Base-by-base conservation (phyloP, 2,329 filamentous ascomycete genomes). In the Trichoderma sp. region DNA sequence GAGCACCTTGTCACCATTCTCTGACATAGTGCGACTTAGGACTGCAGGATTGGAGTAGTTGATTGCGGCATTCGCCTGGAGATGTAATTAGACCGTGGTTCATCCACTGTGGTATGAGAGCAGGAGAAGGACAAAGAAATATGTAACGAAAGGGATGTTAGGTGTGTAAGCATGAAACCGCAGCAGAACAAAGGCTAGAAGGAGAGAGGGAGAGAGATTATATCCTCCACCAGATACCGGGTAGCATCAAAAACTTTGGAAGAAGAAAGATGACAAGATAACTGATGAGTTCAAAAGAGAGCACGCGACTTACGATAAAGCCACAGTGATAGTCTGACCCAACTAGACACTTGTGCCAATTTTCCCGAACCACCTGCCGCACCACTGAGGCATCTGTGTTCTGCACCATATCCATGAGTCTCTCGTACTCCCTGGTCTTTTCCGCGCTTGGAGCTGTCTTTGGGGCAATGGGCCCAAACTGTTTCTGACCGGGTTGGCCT, bases 271-370 rank as follows among this genome's bases (percentile, higher is more conserved):
- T n/a, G 45, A 11, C 18, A 21, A 11, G 18, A 50, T 18, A 50
- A 21, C 8, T 50, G 18, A 11, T 9, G 45, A 21, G 45, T 21
- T 50, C 18, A 50, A 21, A 50, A 50, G 45, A 21, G 9, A 35
- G 24, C 62, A 56, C 59, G 24, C n/a, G 72, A 86, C 88, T 84
- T 80, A 90, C 88, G 71, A 90, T 75, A 76, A 90, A 90, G 2
- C 86, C 84, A 59, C 86, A 83, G 76, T 90, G 88, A 75, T 88
- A 90, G 12, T 88, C 86, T 4, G 87, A 88, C 11, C 88, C 88
- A 4, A 86, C 73, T 3, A 90, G 77, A 21, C 85, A 86, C 77
- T 86, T 89, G 59, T 88, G 82, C 86, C 88, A 89, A 73, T 87
- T 84, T 76, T 89, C 88, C 29, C 89, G 84, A 12, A 90, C 78